Evolutionary conservation across 768 basidiomycete species (phyloP), one percentile per base, ranked within the genome.

Genomic region (Tricholoma sp.): DNA sequence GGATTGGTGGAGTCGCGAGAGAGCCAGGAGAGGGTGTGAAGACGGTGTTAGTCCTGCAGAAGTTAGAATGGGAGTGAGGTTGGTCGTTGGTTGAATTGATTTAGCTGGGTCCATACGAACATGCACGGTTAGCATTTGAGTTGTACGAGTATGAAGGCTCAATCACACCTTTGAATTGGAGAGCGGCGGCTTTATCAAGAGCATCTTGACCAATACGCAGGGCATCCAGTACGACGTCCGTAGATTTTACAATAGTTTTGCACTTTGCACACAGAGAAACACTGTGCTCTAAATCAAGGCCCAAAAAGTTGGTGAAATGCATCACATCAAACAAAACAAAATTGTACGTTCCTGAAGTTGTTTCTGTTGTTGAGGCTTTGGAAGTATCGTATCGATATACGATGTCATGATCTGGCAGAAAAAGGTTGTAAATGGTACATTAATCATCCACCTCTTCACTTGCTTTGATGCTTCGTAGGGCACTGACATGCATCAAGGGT

Each of bases 311-410:
- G n/a, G n/a, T n/a, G n/a, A n/a, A n/a, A n/a, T n/a, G n/a, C n/a
- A n/a, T 89, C 0, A 84, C 52, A n/a, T n/a, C n/a, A n/a, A n/a
- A n/a, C n/a, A n/a, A n/a, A n/a, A 64, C 72, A 64, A 98, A 98
- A 61, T 81, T 79, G 70, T 98, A 97, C 0, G 89, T 86, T 58
- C 88, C 84, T 43, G n/a, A n/a, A n/a, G n/a, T n/a, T n/a, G n/a
- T n/a, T n/a, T n/a, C n/a, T n/a, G n/a, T n/a, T n/a, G n/a, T n/a
- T n/a, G n/a, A n/a, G n/a, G n/a, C n/a, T n/a, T n/a, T n/a, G n/a
- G n/a, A n/a, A n/a, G n/a, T n/a, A n/a, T n/a, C n/a, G n/a, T n/a
- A n/a, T n/a, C n/a, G n/a, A n/a, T n/a, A n/a, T n/a, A n/a, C n/a
- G n/a, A 77, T 0, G 88, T 93, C 34, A 88, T 60, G 45, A 98